Base-by-base conservation (phyloP, 768 basidiomycete species). In the Tephrocybe sp. region DNA sequence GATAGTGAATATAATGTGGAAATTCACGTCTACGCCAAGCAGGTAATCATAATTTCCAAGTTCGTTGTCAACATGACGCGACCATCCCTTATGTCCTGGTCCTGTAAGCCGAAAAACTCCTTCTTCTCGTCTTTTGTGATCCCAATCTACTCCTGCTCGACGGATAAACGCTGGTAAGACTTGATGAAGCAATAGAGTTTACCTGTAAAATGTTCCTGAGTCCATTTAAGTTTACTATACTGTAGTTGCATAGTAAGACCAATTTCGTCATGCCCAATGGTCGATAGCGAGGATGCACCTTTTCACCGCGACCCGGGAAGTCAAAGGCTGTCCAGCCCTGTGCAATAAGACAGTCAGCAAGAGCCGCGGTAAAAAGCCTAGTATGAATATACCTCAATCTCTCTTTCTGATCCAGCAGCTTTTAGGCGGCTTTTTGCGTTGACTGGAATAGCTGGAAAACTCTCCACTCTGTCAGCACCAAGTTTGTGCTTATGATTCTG, bases 41-140 rank as follows among this genome's bases (percentile, higher is more conserved):
- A 92, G 73, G 64, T 85, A 92, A 58, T 92, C 90, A 63, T 89
- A 92, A 64, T 93, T 92, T 53, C 89, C 92, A n/a, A 87, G 77
- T 64, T 96, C 92, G 1, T 70, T 71, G 63, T 92, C 90, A 7
- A 96, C 94, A 54, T 78, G 73, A 11, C 67, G 72, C 4, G 92
- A 94, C 93, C 93, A 96, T 25, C 86, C 84, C 67, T 86, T 82
- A 55, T 84, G 83, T 5, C 76, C 78, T 35, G 74, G 68, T 27
- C 82, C 82, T 18, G 80, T 74, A 41, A 96, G 86, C 47, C 87
- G 82, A 69, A 79, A 96, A 25, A 97, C 69, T n/a, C 67, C 81
- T 34, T 77, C 78, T 9, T 78, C 78, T 49, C 69, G 76, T 15
- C 85, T 79, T 39, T 75, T 74, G 4, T 87, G 76, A 61, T 97